phyloP scores from a whole-genome alignment of 352 stramenopile species.

The Sclerospora graminicola region DNA sequence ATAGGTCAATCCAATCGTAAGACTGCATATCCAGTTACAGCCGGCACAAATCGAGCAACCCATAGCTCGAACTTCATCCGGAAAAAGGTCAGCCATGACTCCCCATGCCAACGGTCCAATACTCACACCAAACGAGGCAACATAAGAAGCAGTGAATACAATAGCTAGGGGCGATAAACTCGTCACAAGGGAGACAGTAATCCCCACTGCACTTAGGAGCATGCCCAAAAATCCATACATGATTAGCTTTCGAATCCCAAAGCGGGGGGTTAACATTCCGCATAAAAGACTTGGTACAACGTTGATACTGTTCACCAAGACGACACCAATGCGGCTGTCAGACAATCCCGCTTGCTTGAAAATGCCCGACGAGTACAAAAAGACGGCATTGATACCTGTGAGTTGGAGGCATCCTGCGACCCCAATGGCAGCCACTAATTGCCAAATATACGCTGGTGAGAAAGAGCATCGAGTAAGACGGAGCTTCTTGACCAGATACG shows the following conservation, averaged over 20 bases:
- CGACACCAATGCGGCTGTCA: slow-evolving; percentile 43
- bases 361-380: slow-evolving; percentile 60
- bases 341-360: slow-evolving; percentile 48
- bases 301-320: slow-evolving; percentile 50
- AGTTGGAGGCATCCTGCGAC: slow-evolving; percentile 40
- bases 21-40: slow-evolving; percentile 41
- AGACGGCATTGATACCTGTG: slow-evolving; percentile 57
- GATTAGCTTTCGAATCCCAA: slow-evolving; percentile 43
- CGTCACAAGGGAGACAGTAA: slow-evolving; percentile 28
- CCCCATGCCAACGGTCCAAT: slow-evolving; percentile 45
- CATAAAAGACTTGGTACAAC: slow-evolving; percentile 34
- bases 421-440: slow-evolving; percentile 36
- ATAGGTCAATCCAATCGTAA: slow-evolving; percentile 39
- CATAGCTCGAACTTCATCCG: slow-evolving; percentile 37
- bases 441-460: slow-evolving; percentile 20
- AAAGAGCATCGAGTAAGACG: slow-evolving; percentile 6
- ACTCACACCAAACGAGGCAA: slow-evolving; percentile 33
- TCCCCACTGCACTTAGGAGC: slow-evolving; percentile 31
- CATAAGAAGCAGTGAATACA: slow-evolving; percentile 40
- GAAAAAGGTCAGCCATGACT: slow-evolving; percentile 44
- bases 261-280: slow-evolving; percentile 22
- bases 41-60: slow-evolving; percentile 36
- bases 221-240: slow-evolving; percentile 37
- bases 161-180: slow-evolving; percentile 29
- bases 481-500: slow-evolving; percentile 14